Evolutionary conservation across 768 basidiomycete species (phyloP), one percentile per base, ranked within the genome.

Genomic region (Termitomyces sp.): DNA sequence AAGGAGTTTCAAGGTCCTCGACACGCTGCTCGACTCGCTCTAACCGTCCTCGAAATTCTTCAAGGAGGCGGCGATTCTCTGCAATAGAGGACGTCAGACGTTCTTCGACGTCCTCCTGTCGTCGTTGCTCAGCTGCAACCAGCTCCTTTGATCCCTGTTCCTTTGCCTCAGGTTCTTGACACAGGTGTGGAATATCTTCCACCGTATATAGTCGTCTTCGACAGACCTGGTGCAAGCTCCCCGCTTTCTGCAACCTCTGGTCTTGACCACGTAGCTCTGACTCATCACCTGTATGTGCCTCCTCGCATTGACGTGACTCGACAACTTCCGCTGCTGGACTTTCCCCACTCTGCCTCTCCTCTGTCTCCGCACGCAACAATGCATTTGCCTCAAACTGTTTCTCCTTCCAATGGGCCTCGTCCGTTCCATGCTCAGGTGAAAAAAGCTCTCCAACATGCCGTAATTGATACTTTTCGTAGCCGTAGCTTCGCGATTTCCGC

Each of bases 341-440:
- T 1, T 49, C 36, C 32, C 54, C 56, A 9, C 44, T 26, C 38
- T 43, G 51, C 36, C 54, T 52, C 55, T 59, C 52, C 56, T 60
- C 57, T 54, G 55, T 28, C 54, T 60, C 54, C 5, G 38, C 51
- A 20, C 18, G 48, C 20, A 54, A 50, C 35, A 60, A 58, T 40
- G 51, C 62, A 5, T 55, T 54, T 10, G 51, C 62, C 24, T 59
- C 63, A 33, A 58, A 60, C 79, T 57, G 41, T n/a, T 52, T 33
- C 40, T 56, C 22, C 47, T 55, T 41, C 26, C 49, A 30, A 7
- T n/a, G 49, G 13, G 5, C 36, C 36, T 40, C 33, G 24, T 49
- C 33, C 7, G 38, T 46, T n/a, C 26, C 47, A 0, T 30, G 30
- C 18, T 47, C 46, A 45, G 36, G 7, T 22, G 32, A 24, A 48